Evolutionary conservation across 2,329 filamentous ascomycete genomes (phyloP), one percentile per base, ranked within the genome.

Genomic region (Leptographium procerum): DNA sequence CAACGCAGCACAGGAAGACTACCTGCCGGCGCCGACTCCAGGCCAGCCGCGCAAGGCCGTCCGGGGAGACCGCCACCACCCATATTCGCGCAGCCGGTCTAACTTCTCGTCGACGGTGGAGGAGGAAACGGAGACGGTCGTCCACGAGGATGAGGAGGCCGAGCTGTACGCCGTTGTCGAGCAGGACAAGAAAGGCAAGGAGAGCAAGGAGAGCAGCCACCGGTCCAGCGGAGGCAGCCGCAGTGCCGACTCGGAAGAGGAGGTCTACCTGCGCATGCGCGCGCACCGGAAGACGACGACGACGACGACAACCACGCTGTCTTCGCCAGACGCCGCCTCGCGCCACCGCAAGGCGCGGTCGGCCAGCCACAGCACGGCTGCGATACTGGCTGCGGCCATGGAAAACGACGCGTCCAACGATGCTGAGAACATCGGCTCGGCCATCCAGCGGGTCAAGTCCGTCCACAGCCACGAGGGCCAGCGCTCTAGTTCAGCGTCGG

Each of bases 31-130:
- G 0, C 94, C 94, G 3, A 99, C 94, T 5, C 94, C 94, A 0
- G 94, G 94, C 2, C 94, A 99, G 70, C 94, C 94, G 31, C 85
- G 94, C 62, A 97, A 99, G 78, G 88, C 87, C 19, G 86, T 85
- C 63, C 85, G 89, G 59, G 81, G 45, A 60, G 89, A 91, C 66
- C 83, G 87, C 29, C 87, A 89, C 65, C 83, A 91, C 69, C 84
- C 87, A 13, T 88, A 91, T 71, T 58, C 62, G 48, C 67, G 69
- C 74, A 83, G 56, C 80, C 85, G 59, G 80, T 78, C 28, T 71
- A 77, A 73, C 55, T 72, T 73, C 28, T 33, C 40, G 3, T 51
- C 55, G 10, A 66, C 69, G 1, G 69, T 81, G 64, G 73, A 79
- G 66, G 70, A 81, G 67, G 80, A 85, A 61, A 80, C 81, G 0